A percentile compares a stretch with the other conserved stretches of the same genome.
phyloP scores from a whole-genome alignment of 139 green algal species.

The Chlorella sp. region DNA sequence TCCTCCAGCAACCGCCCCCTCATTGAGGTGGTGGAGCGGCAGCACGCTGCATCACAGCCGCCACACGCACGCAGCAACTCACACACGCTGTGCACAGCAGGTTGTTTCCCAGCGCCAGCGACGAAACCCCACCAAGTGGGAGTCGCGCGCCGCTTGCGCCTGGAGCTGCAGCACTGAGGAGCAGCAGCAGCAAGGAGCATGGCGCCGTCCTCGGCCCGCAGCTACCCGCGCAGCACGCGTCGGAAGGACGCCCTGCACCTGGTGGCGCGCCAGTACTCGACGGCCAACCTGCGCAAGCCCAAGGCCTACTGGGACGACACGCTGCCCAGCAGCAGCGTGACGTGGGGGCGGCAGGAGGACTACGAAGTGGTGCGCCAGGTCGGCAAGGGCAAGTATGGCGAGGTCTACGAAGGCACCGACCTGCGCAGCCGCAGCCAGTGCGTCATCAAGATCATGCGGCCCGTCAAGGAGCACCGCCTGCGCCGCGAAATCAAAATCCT shows the following conservation, averaged over 20 bases:
- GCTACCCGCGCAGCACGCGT: constrained; percentile 33
- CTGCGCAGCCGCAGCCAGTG: constrained; percentile 50
- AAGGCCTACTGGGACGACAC: constrained; percentile 93
- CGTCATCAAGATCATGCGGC: constrained; percentile 98
- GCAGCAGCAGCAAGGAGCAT: too few species aligned
- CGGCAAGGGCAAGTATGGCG: constrained; percentile 91
- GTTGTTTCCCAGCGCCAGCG: too few species aligned
- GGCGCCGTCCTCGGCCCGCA: too few species aligned
- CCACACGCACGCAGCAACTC: too few species aligned
- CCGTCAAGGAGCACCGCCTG: constrained; percentile 98
- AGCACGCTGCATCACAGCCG: too few species aligned
- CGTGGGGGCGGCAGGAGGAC: constrained; percentile 45
- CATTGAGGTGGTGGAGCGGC: too few species aligned
- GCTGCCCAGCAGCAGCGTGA: neutral
- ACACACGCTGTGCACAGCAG: too few species aligned
- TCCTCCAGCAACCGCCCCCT: too few species aligned
- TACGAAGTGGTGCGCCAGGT: constrained; percentile 26
- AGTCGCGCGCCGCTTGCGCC: too few species aligned
- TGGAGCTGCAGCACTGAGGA: too few species aligned
- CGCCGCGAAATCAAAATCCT: constrained; percentile 98
- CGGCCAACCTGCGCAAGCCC: constrained; percentile 78
- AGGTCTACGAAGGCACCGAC: constrained; percentile 96
- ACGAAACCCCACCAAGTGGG: too few species aligned
- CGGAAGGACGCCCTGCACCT: constrained; percentile 29
- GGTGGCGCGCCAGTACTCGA: constrained; percentile 64